Evolutionary conservation across 176 grass and related monocot genomes (phyloP), one percentile per base, ranked within the genome.

Genomic region (Eragrostis curvula): DNA sequence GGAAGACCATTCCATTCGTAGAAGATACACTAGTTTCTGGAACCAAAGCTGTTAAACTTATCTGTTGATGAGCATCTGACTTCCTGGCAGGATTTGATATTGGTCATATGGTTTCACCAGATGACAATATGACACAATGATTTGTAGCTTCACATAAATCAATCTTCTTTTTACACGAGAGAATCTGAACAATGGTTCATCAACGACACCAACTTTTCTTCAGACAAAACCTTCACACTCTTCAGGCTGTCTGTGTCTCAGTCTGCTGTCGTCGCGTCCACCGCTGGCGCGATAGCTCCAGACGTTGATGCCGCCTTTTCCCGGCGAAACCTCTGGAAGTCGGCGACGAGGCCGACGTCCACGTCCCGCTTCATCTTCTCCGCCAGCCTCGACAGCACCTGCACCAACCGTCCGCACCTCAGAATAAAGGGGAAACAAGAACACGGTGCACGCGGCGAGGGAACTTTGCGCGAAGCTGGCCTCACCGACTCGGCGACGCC

Each of bases 1-100:
- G 96, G 96, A 96, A 87, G 63, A 98, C 96, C 21, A 53, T 93
- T 81, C 93, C 93, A 25, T 95, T 87, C 41, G 15, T 96, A 30
- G 91, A 91, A 80, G 96, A 99, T 63, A 88, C 85, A 41, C 86
- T 91, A 68, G 83, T 93, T 57, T 91, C 96, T 12, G 89, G 83
- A 72, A 90, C 96, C 42, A 89, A 87, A 73, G 79, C 75, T 45
- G 82, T 93, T 29, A 89, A 79, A 68, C 62, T 86, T 67, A 87
- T 98, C 74, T 71, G 70, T 1, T 63, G 24, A n/a, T 9, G 43
- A n/a, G n/a, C n/a, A n/a, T n/a, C n/a, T n/a, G n/a, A n/a, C n/a
- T n/a, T n/a, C n/a, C n/a, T n/a, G n/a, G n/a, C n/a, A n/a, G n/a
- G n/a, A n/a, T n/a, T n/a, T n/a, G n/a, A n/a, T n/a, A n/a, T n/a